Percentiles rank a stretch among this genome's conserved stretches.
Evolutionary conservation across 2,329 filamentous ascomycete genomes (phyloP).

Genomic region (Talaromyces sp.): DNA sequence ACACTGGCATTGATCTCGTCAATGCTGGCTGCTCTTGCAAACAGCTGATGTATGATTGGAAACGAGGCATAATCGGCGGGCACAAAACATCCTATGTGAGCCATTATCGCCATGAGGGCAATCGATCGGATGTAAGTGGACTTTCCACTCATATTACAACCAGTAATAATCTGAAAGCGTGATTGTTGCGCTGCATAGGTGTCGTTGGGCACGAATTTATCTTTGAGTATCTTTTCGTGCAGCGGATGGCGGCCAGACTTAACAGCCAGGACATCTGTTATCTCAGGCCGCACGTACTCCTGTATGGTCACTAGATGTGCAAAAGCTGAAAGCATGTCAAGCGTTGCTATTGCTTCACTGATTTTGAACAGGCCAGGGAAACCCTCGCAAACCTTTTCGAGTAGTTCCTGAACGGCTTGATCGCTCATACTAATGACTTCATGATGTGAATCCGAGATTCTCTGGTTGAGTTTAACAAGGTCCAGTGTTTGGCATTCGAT

Average conservation of each 20-base stretch:
- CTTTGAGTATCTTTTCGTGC: slow-evolving; percentile 66
- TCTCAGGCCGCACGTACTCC: slow-evolving; percentile 66
- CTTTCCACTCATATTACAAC: slow-evolving; percentile 98
- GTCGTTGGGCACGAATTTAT: slow-evolving; percentile 80
- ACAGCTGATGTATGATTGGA: slow-evolving; percentile 75
- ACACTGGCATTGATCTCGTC: slow-evolving; percentile 87
- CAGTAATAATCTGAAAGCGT: slow-evolving; percentile 89
- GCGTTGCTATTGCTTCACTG: slow-evolving; percentile 77
- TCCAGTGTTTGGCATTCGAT: slow-evolving; percentile 85
- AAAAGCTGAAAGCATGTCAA: slow-evolving; percentile 82
- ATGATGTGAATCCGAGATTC: slow-evolving; percentile 74
- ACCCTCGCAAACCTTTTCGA: slow-evolving; percentile 67
- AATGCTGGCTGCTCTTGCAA: slow-evolving; percentile 81
- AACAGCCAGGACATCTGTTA: slow-evolving; percentile 67
- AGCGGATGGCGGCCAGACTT: slow-evolving; percentile 75
- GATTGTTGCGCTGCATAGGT: slow-evolving; percentile 77
- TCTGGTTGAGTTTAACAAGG: slow-evolving; percentile 74
- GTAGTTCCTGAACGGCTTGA: slow-evolving; percentile 66
- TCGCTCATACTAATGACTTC: slow-evolving; percentile 84
- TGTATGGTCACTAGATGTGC: slow-evolving; percentile 66
- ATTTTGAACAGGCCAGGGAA: slow-evolving; percentile 75
- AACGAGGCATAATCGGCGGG: slow-evolving; percentile 81
- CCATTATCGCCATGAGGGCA: slow-evolving; percentile 85
- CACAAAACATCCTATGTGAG: slow-evolving; percentile 86
- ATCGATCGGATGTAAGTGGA: slow-evolving; percentile 89